Evolutionary conservation across 768 basidiomycete species (phyloP), one percentile per base, ranked within the genome.

Genomic region (Hemileccinum impolitum): DNA sequence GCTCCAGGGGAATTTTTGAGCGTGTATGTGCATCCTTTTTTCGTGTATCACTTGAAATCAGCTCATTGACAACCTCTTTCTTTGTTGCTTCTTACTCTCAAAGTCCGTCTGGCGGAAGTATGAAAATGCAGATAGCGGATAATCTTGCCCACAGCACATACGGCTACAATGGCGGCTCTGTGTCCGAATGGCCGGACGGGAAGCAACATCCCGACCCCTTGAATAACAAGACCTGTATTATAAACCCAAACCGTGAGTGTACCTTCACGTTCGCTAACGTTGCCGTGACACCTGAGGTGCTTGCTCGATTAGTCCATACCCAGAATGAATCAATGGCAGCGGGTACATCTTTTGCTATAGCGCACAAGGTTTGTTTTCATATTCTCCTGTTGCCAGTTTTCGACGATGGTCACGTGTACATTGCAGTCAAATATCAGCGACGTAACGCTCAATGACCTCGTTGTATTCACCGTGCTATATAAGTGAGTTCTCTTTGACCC

Each of bases 161-260:
- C 23, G 23, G 23, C n/a, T n/a, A 0, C 0, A 61, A 60, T 21
- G 42, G 37, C 18, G 39, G n/a, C 1, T 10, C 2, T 0, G 0
- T 43, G n/a, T 45, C 38, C 4, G 9, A 7, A 0, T 60, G 58
- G 50, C 25, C 21, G 10, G 54, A 60, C 3, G 54, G 58, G 10
- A 0, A 0, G 17, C 0, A 43, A 1, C 45, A 59, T 36, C 40
- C 58, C 2, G 45, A 37, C 0, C 1, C 34, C 46, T 18, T n/a
- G n/a, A n/a, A n/a, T n/a, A n/a, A n/a, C n/a, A n/a, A n/a, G n/a
- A 3, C 2, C 9, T 45, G 58, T 15, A 21, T 59, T 6, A 1
- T 8, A 3, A 0, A 34, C 0, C 59, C 59, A 18, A 60, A 60
- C 30, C 28, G 59, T 60, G 37, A 51, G 60, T 43, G 19, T 6